These are phyloP conservation scores for Pontederia crassipes DNA, from an alignment of 176 grass and related monocot species.

Conservation along the genomic window DNA sequence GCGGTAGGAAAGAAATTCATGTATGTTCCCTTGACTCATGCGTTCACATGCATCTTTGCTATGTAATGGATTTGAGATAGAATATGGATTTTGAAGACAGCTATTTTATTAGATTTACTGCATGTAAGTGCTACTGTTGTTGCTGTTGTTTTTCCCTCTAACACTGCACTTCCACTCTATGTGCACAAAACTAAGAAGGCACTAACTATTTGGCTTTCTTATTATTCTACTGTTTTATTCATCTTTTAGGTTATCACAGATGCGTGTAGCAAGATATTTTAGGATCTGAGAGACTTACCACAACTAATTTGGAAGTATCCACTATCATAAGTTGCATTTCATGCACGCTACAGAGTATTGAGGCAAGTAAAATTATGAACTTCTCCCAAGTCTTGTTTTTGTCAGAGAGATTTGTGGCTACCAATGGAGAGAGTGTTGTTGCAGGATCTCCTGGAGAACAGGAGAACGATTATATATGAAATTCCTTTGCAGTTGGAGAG, in stretches of 20 bases:
- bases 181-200: too few relatives aligned
- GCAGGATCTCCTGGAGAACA: constrained; percentile 45
- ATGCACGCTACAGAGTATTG: constrained; percentile 34
- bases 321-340: constrained; percentile 61
- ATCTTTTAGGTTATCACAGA: constrained; percentile 55
- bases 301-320: constrained; percentile 65
- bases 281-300: constrained; percentile 38
- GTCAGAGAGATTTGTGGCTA: neutral
- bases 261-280: constrained; percentile 85
- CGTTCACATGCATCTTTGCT: too few relatives aligned
- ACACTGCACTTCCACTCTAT: neutral
- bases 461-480: constrained; percentile 81
- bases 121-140: constrained; percentile 39
- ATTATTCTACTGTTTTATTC: neutral
- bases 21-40: too few relatives aligned
- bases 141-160: constrained; percentile 1
- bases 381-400: neutral
- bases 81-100: too few relatives aligned
- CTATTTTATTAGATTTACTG: constrained; percentile 1
- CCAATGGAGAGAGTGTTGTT: neutral
- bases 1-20: too few relatives aligned
- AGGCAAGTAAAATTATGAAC: constrained; percentile 28
- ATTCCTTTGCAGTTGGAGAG: constrained; percentile 74
- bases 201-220: too few relatives aligned
- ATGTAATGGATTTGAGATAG: too few relatives aligned